Evolutionary conservation across 495 filamentous ascomycete genomes (phyloP), one percentile per base, ranked within the genome.

Genomic region (Hyaloscypha finlandica): DNA sequence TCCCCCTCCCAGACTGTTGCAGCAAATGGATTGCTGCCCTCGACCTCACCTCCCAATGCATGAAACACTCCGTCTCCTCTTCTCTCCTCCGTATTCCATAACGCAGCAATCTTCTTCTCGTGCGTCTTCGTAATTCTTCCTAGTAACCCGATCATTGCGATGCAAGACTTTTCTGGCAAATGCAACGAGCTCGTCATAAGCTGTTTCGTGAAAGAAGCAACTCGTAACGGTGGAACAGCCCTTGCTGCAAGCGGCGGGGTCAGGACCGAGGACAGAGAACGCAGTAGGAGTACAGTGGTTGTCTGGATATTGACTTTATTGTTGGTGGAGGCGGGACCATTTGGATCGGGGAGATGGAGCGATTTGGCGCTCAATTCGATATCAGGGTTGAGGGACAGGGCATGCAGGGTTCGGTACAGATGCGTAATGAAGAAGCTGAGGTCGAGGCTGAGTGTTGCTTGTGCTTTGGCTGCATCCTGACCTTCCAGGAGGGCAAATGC

Each of bases 1-100:
- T 97, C 94, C 3, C 92, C 93, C 73, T 99, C 95, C 94, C 94
- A 99, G 8, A 96, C 82, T 3, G 92, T 96, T 5, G 89, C 85
- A 6, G 94, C 90, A 76, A 93, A 97, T 12, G 94, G 93, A 80
- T 96, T 97, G 65, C 88, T 93, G 25, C 83, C 84, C 74, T 96
- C 94, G 4, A 93, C 80, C 70, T 92, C 86, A 31, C 77, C 80
- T 35, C 75, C 75, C 64, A 83, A 61, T n/a, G 85, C 73, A 74
- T 89, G 84, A 70, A 81, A 88, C 4, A 71, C 75, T 4, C 81
- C 81, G 65, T 83, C 95, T 3, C 95, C 94, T 73, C 89, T 92
- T 52, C 93, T 84, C 82, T 99, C 95, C 74, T 97, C 95, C 1
- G 89, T 91, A 69, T 92, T 84, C 91, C 93, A 96, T 63, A 96